phyloP scores from a whole-genome alignment of 2,329 filamentous ascomycete genomes.

The Penicillium sp. region DNA sequence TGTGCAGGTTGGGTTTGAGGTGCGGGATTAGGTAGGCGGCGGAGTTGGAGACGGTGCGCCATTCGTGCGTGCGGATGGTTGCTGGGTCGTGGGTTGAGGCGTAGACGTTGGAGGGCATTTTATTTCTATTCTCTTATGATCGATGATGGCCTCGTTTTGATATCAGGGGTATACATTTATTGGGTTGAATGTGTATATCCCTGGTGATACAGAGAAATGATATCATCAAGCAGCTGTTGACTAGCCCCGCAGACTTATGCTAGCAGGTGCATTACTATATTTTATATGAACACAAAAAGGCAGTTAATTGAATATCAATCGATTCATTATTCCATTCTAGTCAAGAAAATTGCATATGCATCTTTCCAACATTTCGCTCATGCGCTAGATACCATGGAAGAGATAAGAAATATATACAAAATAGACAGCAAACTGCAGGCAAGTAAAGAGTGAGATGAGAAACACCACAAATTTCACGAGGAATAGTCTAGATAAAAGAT shows the following conservation, averaged over 20 bases:
- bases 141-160: too few relatives aligned
- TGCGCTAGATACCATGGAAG: background rate
- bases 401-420: background rate
- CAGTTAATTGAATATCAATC: background rate
- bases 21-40: slow-evolving; percentile 38
- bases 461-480: background rate
- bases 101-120: slow-evolving; percentile 22
- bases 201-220: too few relatives aligned
- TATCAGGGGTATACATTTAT: too few relatives aligned
- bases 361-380: background rate
- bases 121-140: too few relatives aligned
- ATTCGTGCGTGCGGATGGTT: slow-evolving; percentile 32
- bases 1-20: slow-evolving; percentile 30
- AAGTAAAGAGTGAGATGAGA: background rate
- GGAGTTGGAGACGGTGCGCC: slow-evolving; percentile 32
- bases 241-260: too few relatives aligned
- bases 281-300: background rate
- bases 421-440: background rate
- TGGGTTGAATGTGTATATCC: too few relatives aligned
- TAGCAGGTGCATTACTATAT: too few relatives aligned
- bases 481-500: background rate
- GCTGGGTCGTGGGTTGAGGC: slow-evolving; percentile 35
- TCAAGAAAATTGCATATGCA: background rate
- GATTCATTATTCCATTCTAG: background rate
- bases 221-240: too few relatives aligned